phyloP scores from a whole-genome alignment of 2,329 filamentous ascomycete genomes.

The Cryphonectria carpinicola region DNA sequence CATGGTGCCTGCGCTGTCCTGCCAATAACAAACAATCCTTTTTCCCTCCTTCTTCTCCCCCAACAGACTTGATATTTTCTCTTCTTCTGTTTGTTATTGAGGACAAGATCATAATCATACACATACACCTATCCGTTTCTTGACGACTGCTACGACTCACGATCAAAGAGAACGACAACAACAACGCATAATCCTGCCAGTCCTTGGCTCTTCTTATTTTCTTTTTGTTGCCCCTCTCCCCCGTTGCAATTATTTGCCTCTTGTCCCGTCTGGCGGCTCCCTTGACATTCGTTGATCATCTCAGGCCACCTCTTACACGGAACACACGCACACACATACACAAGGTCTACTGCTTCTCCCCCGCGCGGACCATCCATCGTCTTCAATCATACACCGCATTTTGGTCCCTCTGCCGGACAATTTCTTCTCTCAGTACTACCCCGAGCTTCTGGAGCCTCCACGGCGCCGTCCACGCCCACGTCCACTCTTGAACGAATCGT shows the following conservation, averaged over 20 bases:
- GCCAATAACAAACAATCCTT: constrained; percentile 2
- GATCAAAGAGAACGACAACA: constrained; percentile 22
- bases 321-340: neutral
- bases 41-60: neutral
- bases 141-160: constrained; percentile 26
- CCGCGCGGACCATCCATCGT: neutral
- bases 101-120: neutral
- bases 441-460: constrained; percentile 12
- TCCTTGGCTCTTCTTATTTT: constrained; percentile 19
- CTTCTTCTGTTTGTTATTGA: neutral
- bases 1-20: neutral
- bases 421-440: constrained; percentile 11
- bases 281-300: neutral
- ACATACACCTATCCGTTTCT: neutral
- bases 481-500: constrained; percentile 13
- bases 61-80: neutral
- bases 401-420: constrained; percentile 17
- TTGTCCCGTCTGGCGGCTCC: neutral
- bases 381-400: constrained; percentile 26
- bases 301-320: neutral
- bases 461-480: constrained; percentile 25
- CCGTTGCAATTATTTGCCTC: neutral
- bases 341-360: neutral
- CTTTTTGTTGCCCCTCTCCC: neutral
- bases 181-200: constrained; percentile 15